A percentile compares a stretch with the other conserved stretches of the same genome.
Evolutionary conservation across 352 stramenopile genomes (phyloP).

Genomic region (Peronospora farinosa): DNA sequence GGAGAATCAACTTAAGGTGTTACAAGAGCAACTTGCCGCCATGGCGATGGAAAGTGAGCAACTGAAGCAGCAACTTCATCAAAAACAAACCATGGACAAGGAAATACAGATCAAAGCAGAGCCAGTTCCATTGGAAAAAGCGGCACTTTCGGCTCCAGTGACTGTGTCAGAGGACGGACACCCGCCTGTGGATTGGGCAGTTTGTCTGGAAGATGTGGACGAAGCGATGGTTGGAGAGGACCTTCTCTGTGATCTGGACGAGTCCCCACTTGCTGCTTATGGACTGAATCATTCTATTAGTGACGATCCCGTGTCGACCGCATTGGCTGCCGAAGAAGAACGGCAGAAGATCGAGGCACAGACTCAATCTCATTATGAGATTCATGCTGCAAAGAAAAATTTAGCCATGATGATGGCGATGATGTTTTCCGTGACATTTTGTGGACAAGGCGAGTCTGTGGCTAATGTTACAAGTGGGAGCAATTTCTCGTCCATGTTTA

Average conservation of each 20-base stretch:
- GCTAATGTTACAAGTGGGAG: slow-evolving; percentile 66
- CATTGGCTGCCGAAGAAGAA: slow-evolving; percentile 23
- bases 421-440: slow-evolving; percentile 84
- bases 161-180: slow-evolving; percentile 21
- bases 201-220: slow-evolving; percentile 52
- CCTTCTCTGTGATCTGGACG: slow-evolving; percentile 67
- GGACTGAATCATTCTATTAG: slow-evolving; percentile 23
- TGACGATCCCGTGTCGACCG: slow-evolving; percentile 24
- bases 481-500: slow-evolving; percentile 81
- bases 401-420: slow-evolving; percentile 86
- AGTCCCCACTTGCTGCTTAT: slow-evolving; percentile 44
- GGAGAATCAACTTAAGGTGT: slow-evolving; percentile 62
- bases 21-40: slow-evolving; percentile 70
- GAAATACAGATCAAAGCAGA: slow-evolving; percentile 54
- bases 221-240: slow-evolving; percentile 54
- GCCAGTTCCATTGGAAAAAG: slow-evolving; percentile 30
- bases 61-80: slow-evolving; percentile 48
- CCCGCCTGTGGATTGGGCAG: slow-evolving; percentile 41
- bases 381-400: slow-evolving; percentile 85
- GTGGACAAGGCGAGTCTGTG: slow-evolving; percentile 65
- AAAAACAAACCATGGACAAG: slow-evolving; percentile 12
- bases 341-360: slow-evolving; percentile 28
- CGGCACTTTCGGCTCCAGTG: slow-evolving; percentile 16
- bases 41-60: slow-evolving; percentile 60
- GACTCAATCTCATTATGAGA: slow-evolving; percentile 53